These are phyloP conservation scores for Backusella circina DNA, from an alignment of 192 early-diverging fungal genomes.

Conservation along the genomic window DNA sequence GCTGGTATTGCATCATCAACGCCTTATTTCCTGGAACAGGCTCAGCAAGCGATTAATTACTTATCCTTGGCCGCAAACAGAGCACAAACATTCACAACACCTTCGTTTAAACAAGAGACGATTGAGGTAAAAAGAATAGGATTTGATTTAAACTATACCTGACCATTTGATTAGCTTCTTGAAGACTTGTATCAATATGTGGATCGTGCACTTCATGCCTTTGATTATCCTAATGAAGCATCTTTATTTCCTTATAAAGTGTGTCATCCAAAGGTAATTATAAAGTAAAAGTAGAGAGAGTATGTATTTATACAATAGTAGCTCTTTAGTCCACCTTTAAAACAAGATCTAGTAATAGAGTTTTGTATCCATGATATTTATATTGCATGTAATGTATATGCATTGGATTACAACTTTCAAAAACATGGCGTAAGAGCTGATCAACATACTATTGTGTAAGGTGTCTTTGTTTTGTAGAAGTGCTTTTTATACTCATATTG, in stretches of 20 bases:
- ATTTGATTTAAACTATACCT: background rate
- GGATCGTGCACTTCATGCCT: slow-evolving; percentile 25
- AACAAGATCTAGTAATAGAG: slow-evolving; percentile 30
- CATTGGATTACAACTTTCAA: slow-evolving; percentile 9
- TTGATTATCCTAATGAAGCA: slow-evolving; percentile 26
- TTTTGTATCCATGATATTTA: slow-evolving; percentile 24
- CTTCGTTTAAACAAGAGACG: slow-evolving; percentile 10
- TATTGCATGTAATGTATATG: slow-evolving; percentile 30
- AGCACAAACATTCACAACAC: background rate
- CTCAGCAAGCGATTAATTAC: slow-evolving; percentile 29
- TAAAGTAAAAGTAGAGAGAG: background rate
- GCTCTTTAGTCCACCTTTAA: slow-evolving; percentile 30
- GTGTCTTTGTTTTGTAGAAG: background rate
- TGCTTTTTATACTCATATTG: background rate
- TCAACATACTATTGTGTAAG: slow-evolving; percentile 16
- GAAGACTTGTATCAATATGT: slow-evolving; percentile 20
- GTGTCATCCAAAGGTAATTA: slow-evolving; percentile 30
- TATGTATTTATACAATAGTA: background rate
- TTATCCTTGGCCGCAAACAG: slow-evolving; percentile 16
- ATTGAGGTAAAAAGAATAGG: slow-evolving; percentile 13
- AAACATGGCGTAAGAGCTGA: slow-evolving; percentile 11
- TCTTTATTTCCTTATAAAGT: slow-evolving; percentile 32
- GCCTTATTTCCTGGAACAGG: slow-evolving; percentile 35
- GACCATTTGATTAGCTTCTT: slow-evolving; percentile 12
- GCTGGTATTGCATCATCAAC: slow-evolving; percentile 10